Base-by-base conservation (phyloP, 306 rosid species). In the Cucumis sativus region DNA sequence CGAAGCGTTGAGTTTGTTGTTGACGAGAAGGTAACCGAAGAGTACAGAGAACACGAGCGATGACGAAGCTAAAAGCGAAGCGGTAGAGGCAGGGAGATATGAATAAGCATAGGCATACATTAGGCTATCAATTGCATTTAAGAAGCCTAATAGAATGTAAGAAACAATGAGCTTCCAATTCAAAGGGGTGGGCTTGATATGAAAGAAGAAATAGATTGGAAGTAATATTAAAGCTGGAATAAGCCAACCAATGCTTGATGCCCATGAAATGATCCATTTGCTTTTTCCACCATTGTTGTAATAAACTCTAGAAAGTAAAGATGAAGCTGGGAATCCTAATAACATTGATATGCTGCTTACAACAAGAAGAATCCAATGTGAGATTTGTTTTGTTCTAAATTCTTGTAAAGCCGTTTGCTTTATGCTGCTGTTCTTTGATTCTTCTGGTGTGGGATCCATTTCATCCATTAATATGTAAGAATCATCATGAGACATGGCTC, bases 191-290 rank as follows among this genome's bases (percentile, higher is more conserved):
- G 96, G 96, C 78, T 30, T 64, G 72, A 89, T 82, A 80, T 83
- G 84, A 21, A 68, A 77, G 23, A 84, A 9, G 37, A 83, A 25
- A 84, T 90, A 92, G 47, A 91, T 63, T 4, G 98, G 97, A 60
- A 94, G 6, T 75, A 94, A 66, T 68, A 94, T 77, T 5, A 92
- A n/a, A 61, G 85, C 96, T 35, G 84, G 86, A 66, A 94, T 57
- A 79, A 97, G 98, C 97, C 96, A 94, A 40, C 96, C 98, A 37
- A 91, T 95, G 74, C 89, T 96, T 12, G 97, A 87, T 12, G 86
- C 93, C 97, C 98, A 91, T 39, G 98, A 94, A 82, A 94, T 90
- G 81, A 94, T 90, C 96, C 97, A 94, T 83, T 94, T 90, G 86
- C 96, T 94, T 33, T 88, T 74, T 17, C 98, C 98, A 1, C 98